These are phyloP conservation scores for Syncephalastrum racemosum DNA, from an alignment of 371 early-diverging fungal species.

Conservation along the genomic window DNA sequence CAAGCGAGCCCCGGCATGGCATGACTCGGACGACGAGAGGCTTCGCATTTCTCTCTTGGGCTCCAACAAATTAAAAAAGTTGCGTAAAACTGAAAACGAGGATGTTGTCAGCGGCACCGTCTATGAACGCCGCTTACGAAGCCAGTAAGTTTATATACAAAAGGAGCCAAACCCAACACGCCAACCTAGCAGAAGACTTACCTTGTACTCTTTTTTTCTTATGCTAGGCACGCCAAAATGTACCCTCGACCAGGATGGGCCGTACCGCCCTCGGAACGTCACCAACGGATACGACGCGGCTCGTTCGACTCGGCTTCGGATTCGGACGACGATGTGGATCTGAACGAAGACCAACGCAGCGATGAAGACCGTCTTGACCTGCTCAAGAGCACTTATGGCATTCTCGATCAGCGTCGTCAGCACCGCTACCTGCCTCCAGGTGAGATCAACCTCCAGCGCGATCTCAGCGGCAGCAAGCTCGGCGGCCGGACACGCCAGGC, in stretches of 20 bases:
- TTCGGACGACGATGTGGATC: constrained; percentile 36
- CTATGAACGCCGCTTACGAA: constrained; percentile 79
- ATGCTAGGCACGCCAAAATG: constrained; percentile 50
- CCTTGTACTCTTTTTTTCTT: background rate
- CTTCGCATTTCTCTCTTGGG: constrained; percentile 66
- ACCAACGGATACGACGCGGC: constrained; percentile 13
- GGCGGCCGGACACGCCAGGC: constrained; percentile 39
- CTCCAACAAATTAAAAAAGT: constrained; percentile 70
- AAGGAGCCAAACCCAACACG: too few relatives aligned
- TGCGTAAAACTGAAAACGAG: constrained; percentile 75
- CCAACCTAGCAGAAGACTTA: background rate
- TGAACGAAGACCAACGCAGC: constrained; percentile 39
- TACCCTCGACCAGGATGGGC: constrained; percentile 93
- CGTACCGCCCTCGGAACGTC: constrained; percentile 43
- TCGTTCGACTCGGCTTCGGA: constrained; percentile 30
- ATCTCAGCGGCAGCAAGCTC: background rate
- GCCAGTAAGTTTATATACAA: constrained; percentile 75
- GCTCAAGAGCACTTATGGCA: constrained; percentile 56
- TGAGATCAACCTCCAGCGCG: background rate
- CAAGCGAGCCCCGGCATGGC: constrained; percentile 66
- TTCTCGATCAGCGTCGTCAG: constrained; percentile 37
- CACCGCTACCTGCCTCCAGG: constrained; percentile 40
- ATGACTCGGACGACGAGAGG: constrained; percentile 72
- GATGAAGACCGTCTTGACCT: constrained; percentile 42
- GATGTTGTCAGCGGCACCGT: constrained; percentile 71